Base-by-base conservation (phyloP, 176 grass and related monocot species). In the Carex parvula region DNA sequence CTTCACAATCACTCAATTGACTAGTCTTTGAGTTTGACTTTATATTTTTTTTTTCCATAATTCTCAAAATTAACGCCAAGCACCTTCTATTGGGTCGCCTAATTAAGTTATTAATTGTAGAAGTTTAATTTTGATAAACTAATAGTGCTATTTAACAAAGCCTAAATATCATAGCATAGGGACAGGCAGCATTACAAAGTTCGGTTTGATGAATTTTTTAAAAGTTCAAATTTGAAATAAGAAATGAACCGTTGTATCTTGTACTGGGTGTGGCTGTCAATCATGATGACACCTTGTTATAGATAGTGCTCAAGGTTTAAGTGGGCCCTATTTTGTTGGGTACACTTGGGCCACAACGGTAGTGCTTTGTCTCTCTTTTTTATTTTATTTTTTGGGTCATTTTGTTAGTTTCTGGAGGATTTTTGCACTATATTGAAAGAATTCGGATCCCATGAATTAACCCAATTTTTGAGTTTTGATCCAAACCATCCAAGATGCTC, bases 161-260 rank as follows among this genome's bases (percentile, higher is more conserved):
- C 35, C 12, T 41, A 41, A 15, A 70, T 70, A 70, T n/a, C 16
- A n/a, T 70, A 70, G 66, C 5, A 48, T 74, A 74, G 42, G 41
- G 42, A 74, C 70, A 74, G 44, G 4, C 70, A 52, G 70, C n/a
- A 74, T 17, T 70, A 52, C 9, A 15, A 74, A 50, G 42, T 74
- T 52, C 2, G 8, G 11, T 5, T 74, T 74, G 4, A 60, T n/a
- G 10, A 52, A 52, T 41, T 22, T 13, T 48, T 26, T 52, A 2
- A 74, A 75, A 75, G 12, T 53, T 77, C 72, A 77, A 77, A 77
- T 56, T 56, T 55, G 21, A 77, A 77, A 77, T 55, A 77, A 24
- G 22, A 75, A 75, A 75, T 52, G 44, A 75, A 75, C 71, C 71
- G 70, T 73, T 73, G 32, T 60, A 21, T 60, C 18, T 60, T 20